These are phyloP conservation scores for Pascua guehoae DNA, from an alignment of 1,284 basidiomycete species.

Conservation along the genomic window DNA sequence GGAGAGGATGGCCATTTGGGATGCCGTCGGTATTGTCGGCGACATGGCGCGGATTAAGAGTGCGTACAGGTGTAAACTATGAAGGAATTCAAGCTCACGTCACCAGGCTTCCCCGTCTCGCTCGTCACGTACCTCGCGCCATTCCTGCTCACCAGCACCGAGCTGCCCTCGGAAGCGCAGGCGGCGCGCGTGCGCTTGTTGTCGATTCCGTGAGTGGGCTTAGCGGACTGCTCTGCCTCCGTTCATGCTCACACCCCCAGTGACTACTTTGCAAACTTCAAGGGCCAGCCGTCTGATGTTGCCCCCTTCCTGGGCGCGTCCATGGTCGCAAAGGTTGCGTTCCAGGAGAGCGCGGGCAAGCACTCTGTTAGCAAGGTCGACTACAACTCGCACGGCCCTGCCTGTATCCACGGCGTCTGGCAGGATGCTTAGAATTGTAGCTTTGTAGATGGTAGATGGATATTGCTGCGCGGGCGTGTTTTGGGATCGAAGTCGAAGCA, in stretches of 20 bases:
- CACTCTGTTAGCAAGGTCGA: constrained; percentile 47
- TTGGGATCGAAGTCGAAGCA: no score
- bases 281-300: constrained; percentile 74
- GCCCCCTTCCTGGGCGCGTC: constrained; percentile 83
- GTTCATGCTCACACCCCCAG: constrained; percentile 11
- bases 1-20: constrained; percentile 69
- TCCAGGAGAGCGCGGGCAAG: constrained; percentile 39
- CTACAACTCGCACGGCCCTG: constrained; percentile 47
- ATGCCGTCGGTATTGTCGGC: constrained; percentile 77
- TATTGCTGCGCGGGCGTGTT: no score
- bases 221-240: no score
- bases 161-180: constrained; percentile 54
- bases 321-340: constrained; percentile 67
- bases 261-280: constrained; percentile 88
- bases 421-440: constrained; percentile 7
- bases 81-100: not conserved
- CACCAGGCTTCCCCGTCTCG: constrained; percentile 54
- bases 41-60: constrained; percentile 74
- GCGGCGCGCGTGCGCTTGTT: constrained; percentile 64
- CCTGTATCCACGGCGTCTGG: constrained; percentile 38
- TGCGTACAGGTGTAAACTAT: constrained; percentile 42
- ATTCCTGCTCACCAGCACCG: constrained; percentile 64
- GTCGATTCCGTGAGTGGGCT: constrained; percentile 59
- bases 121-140: constrained; percentile 70
- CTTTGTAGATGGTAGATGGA: constrained; percentile 1